These are phyloP conservation scores for Leccinum subtestaceum DNA, from an alignment of 768 basidiomycete genomes.

Conservation along the genomic window DNA sequence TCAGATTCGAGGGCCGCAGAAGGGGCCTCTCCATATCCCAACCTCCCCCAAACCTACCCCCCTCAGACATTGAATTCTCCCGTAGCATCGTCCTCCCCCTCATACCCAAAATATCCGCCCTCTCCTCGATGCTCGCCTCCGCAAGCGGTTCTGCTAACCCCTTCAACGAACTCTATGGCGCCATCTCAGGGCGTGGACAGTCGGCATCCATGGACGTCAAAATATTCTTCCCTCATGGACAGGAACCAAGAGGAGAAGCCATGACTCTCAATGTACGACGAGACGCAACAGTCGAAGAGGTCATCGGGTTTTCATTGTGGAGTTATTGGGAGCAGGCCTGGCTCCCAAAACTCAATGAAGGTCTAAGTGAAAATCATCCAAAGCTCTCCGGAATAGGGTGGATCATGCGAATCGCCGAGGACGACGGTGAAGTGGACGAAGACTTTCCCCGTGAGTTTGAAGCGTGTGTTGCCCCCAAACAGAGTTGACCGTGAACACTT, in stretches of 20 bases:
- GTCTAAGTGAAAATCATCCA: constrained; percentile 57
- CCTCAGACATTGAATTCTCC: constrained; percentile 43
- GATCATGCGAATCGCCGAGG: constrained; percentile 91
- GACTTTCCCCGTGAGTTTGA: constrained; percentile 89
- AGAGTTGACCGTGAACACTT: background rate
- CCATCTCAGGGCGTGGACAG: constrained; percentile 76
- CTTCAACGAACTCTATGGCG: constrained; percentile 82
- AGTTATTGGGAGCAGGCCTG: constrained; percentile 90
- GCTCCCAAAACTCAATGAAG: constrained; percentile 74
- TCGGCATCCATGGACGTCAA: constrained; percentile 61
- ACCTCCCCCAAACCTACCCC: constrained; percentile 16
- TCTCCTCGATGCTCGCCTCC: constrained; percentile 74
- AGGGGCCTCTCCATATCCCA: constrained; percentile 30
- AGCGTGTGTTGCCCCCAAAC: background rate
- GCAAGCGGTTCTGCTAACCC: constrained; percentile 69
- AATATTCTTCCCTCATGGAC: constrained; percentile 84
- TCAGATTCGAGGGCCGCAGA: constrained; percentile 28
- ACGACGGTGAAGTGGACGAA: constrained; percentile 97
- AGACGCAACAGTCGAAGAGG: constrained; percentile 93
- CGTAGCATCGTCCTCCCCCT: constrained; percentile 47
- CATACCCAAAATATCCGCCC: constrained; percentile 53
- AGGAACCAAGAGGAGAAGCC: constrained; percentile 53
- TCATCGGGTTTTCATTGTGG: constrained; percentile 90
- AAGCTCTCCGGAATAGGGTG: constrained; percentile 81
- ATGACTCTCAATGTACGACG: constrained; percentile 76